Evolutionary conservation across 371 early-diverging fungal species (phyloP), one percentile per base, ranked within the genome.

Genomic region (Phascolomyces articulosus): DNA sequence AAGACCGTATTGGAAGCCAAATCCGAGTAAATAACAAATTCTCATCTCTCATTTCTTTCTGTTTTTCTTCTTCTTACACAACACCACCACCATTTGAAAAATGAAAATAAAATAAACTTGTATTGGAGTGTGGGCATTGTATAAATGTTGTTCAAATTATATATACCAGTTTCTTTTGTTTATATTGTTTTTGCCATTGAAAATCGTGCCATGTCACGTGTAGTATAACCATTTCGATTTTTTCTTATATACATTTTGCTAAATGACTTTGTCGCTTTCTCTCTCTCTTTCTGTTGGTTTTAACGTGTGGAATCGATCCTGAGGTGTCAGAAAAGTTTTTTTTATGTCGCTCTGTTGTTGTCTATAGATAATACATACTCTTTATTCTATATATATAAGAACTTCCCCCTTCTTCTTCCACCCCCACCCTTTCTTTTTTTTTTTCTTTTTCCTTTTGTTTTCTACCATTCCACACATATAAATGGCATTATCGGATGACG

Each of bases 1-100:
- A 53, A 47, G 26, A 66, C 73, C 26, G 64, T 72, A 20, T 55
- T 72, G 62, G 72, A 75, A 28, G 62, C 28, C 27, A 58, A 57
- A n/a, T 23, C 51, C 40, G 62, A 69, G 54, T 69, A 61, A 69
- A 61, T 18, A 27, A 51, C 7, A 51, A 23, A 51, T 8, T 10
- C 1, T 20, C 9, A 34, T 34, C 0, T 34, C 34, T 34, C 34
- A 9, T 34, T 34, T 34, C 2, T 2, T 2, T 0, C 34, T 34
- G 9, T 34, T 2, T 34, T 11, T 34, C 2, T 34, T 11, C 11
- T 11, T 34, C 34, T 34, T 11, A 9, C 11, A 9, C 34, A 6
- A 34, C 34, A 34, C 34, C n/a, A n/a, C n/a, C n/a, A n/a, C n/a
- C n/a, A n/a, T n/a, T n/a, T n/a, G n/a, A n/a, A n/a, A n/a, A n/a